These are phyloP conservation scores for Hippophae gyantsensis DNA, from an alignment of 306 rosid species.

Conservation along the genomic window DNA sequence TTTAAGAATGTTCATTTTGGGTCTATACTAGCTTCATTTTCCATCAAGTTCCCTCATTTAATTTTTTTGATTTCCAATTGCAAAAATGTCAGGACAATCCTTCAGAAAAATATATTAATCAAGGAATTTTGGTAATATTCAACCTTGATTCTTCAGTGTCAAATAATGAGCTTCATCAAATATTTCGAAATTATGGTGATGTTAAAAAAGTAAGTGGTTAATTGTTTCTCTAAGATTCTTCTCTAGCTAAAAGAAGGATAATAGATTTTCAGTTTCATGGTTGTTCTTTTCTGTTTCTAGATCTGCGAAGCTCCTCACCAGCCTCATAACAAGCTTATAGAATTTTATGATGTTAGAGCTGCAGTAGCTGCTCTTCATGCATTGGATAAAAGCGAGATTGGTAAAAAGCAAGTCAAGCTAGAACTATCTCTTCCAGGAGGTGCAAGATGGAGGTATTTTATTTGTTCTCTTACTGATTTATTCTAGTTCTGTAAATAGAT, in stretches of 20 bases:
- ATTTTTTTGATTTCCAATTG: slow-evolving; percentile 13
- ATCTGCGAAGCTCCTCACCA: slow-evolving; percentile 48
- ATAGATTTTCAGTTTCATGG: slow-evolving; percentile 6
- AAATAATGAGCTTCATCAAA: slow-evolving; percentile 43
- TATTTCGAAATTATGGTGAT: slow-evolving; percentile 72
- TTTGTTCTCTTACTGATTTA: slow-evolving; percentile 1
- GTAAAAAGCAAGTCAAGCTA: slow-evolving; percentile 71
- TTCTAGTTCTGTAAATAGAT: too few species aligned
- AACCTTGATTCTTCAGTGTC: slow-evolving; percentile 66
- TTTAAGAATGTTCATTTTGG: too few species aligned
- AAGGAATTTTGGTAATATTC: slow-evolving; percentile 57
- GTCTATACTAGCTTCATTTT: too few species aligned
- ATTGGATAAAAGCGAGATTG: slow-evolving; percentile 44
- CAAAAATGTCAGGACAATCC: slow-evolving; percentile 50
- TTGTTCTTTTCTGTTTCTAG: slow-evolving; percentile 29
- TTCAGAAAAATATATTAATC: slow-evolving; percentile 63
- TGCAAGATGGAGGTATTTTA: slow-evolving; percentile 34
- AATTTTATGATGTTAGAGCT: slow-evolving; percentile 66
- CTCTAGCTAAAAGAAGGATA: slow-evolving; percentile 8
- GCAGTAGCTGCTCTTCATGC: slow-evolving; percentile 62
- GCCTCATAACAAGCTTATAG: slow-evolving; percentile 38
- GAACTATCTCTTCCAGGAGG: slow-evolving; percentile 48
- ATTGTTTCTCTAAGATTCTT: slow-evolving; percentile 6
- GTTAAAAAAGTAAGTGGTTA: slow-evolving; percentile 49
- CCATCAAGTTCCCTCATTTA: too few species aligned